phyloP scores from a whole-genome alignment of 257 asterid species.

The Solanum pinnatisectum region DNA sequence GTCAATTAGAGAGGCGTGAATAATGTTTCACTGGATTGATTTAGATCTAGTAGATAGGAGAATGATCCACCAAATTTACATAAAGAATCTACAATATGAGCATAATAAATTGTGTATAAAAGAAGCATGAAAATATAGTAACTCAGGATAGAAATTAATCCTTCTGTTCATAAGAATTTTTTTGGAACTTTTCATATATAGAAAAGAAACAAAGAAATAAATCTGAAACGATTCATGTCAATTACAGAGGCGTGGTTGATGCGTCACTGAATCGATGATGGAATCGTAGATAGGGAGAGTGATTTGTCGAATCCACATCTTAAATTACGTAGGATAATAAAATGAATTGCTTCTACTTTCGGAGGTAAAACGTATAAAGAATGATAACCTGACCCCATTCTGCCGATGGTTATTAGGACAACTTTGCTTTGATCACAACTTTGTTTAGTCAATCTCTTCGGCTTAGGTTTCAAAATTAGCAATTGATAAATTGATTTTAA shows the following conservation, averaged over 20 bases:
- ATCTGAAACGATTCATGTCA: background rate
- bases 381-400: background rate
- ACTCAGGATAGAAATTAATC: background rate
- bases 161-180: background rate
- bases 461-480: background rate
- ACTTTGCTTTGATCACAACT: background rate
- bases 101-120: background rate
- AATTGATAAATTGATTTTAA: background rate
- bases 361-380: background rate
- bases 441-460: background rate
- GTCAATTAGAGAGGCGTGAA: no score
- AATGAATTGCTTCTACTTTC: background rate
- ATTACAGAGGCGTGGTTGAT: background rate
- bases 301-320: background rate
- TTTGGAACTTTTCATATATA: background rate
- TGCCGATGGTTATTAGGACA: background rate
- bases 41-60: no score
- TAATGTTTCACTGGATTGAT: no score
- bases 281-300: background rate
- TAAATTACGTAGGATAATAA: background rate
- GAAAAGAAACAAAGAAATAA: background rate
- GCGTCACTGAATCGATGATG: background rate
- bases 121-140: background rate
- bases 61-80: no score
- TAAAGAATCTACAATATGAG: no score